Evolutionary conservation across 2,329 filamentous ascomycete genomes (phyloP), one percentile per base, ranked within the genome.

Genomic region (Arthrobotrys sinensis): DNA sequence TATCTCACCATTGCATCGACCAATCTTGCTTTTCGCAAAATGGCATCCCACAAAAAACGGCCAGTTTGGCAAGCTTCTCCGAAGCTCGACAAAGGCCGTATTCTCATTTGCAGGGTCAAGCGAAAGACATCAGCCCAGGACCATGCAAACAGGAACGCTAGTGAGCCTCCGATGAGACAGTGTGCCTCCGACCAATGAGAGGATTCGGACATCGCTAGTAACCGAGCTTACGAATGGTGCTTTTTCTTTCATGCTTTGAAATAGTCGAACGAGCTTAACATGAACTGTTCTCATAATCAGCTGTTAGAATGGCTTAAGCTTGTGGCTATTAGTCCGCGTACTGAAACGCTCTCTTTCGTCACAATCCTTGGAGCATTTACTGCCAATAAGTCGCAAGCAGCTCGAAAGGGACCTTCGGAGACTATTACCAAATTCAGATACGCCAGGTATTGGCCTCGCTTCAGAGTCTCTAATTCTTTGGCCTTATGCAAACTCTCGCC

Each of bases 81-180:
- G 66, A 55, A 67, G 67, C 43, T 66, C 55, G 72, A 57, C 16
- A 68, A 71, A 72, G 36, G 63, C 62, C 63, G 75, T 72, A 32
- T 72, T 72, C 50, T 68, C 46, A 70, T 72, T 71, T 78, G 75
- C 75, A 78, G 75, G 75, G 75, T 78, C 75, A 78, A 78, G 75
- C 75, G 75, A 78, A 73, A 50, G 28, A 57, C 75, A 72, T 71
- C 60, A 78, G 73, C 75, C 75, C 62, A 68, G 73, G 62, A 71
- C 60, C 75, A 78, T 78, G 75, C 75, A 71, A 78, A 78, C 75
- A 78, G 63, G 40, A 77, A 78, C 75, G 67, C 75, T 78, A 78
- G 75, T 78, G 67, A 78, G 52, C 62, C 67, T 78, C 67, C 67
- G 53, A 78, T 78, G 75, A 72, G 75, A 78, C 65, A 60, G 53